Evolutionary conservation across 2,329 filamentous ascomycete genomes (phyloP), one percentile per base, ranked within the genome.

Genomic region (Aaosphaeria arxii): DNA sequence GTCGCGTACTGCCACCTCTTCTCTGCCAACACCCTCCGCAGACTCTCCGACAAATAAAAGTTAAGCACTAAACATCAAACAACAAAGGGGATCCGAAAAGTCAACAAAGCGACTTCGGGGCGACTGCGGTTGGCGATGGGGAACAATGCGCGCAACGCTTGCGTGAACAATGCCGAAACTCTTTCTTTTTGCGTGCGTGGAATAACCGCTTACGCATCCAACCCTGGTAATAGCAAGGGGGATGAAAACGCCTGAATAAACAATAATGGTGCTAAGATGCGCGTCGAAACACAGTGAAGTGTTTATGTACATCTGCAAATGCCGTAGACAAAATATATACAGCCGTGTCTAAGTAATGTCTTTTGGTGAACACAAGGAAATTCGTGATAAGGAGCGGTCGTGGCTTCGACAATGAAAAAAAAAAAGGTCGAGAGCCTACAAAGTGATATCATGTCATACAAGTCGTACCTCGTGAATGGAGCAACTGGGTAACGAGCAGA

Each of bases 401-500:
- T 64, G 59, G 59, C 63, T 61, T 56, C 35, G 28, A 39, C 45
- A 45, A 41, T 36, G 33, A 4, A 24, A 24, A 24, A 24, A 50
- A 24, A 24, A 24, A 24, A 3, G 17, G 17, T 24, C 17, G 17
- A 24, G 17, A 24, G 17, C 17, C 17, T 24, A 24, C 17, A 24
- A 24, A 24, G 17, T 24, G 17, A 24, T 24, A 57, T 47, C 53
- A 51, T 46, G 65, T 70, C 66, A 64, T 69, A 67, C 64, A 67
- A 43, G 59, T 68, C 65, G 63, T 69, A 66, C 65, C 57, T 70
- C 67, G 59, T 69, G 54, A 63, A 57, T 53, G 50, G 40, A 48
- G 17, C 17, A 24, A 24, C 17, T 36, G 53, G 48, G 47, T 52
- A 58, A 59, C 53, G 55, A 55, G 58, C 67, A 69, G 63, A 64